Evolutionary conservation across 1,284 basidiomycete genomes (phyloP), one percentile per base, ranked within the genome.

Genomic region (Marasmius fiardii): DNA sequence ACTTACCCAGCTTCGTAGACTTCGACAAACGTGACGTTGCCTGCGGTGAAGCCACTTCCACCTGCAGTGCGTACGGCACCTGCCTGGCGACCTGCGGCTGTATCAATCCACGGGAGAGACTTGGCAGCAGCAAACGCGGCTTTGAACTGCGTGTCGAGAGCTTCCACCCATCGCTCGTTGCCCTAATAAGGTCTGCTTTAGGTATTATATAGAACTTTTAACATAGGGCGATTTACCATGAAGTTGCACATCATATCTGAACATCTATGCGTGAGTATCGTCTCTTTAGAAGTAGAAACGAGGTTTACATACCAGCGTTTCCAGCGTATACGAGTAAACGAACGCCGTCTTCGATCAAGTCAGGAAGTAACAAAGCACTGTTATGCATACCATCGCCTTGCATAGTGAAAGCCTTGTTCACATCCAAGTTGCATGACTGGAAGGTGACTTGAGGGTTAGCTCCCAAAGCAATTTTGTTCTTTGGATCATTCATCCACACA

Each of bases 191-290:
- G 34, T 34, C 26, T 56, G 26, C 20, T n/a, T 23, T n/a, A 59
- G 45, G 60, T 59, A n/a, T 64, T 58, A 10, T 65, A 21, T 5
- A 16, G 57, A 48, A 53, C 59, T 69, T 67, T 37, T 65, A 65
- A 55, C 33, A 41, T 6, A 41, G 3, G 24, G 24, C 16, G 5
- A 44, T 41, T 55, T 63, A 85, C 86, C 18, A 90, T 81, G 61
- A 76, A 88, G 69, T 91, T 90, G 73, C 90, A 92, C 82, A 89
- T 88, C 75, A 88, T 86, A 70, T 95, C 93, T 78, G 63, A 58
- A 74, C 20, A 61, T 81, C 74, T 60, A 82, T 1, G 16, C 44
- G 28, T 52, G 28, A 23, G 43, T 49, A n/a, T 7, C 5, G 24
- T 8, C 33, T 14, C 23, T 2, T 26, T 14, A 26, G 16, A 12